Percentiles rank a stretch among this genome's conserved stretches.
Conservation (phyloP, 768 basidiomycete genomes). For the Boletus reticulatus region DNA sequence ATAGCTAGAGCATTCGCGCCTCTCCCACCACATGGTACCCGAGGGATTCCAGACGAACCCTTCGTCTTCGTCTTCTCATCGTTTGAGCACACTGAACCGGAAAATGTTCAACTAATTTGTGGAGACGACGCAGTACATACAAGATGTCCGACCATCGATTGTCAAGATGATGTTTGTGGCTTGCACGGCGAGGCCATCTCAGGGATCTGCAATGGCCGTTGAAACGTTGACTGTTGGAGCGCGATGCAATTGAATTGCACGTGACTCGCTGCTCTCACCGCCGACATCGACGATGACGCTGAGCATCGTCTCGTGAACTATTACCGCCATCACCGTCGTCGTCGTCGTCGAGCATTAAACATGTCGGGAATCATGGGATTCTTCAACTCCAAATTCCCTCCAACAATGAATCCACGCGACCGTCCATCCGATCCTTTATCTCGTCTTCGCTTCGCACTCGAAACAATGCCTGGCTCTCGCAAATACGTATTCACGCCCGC, state of each 20-base stretch:
- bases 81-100: too few relatives aligned
- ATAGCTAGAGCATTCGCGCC: constrained; percentile 40
- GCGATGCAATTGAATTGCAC: neutral
- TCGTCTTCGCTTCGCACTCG: constrained; percentile 71
- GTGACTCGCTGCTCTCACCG: neutral
- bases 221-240: too few relatives aligned
- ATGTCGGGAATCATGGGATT: constrained; percentile 46
- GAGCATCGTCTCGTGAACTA: constrained; percentile 1
- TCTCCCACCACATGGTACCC: constrained; percentile 84
- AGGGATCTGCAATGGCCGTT: too few relatives aligned
- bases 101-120: too few relatives aligned
- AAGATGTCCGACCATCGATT: too few relatives aligned
- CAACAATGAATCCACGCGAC: constrained; percentile 55
- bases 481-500: constrained; percentile 75
- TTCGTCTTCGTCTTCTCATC: too few relatives aligned
- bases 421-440: constrained; percentile 60
- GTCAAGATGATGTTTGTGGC: too few relatives aligned
- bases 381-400: constrained; percentile 49
- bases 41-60: constrained; percentile 72
- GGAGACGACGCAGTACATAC: too few relatives aligned
- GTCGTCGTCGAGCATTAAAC: neutral
- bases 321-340: neutral
- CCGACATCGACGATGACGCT: neutral
- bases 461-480: constrained; percentile 76
- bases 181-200: too few relatives aligned